Base-by-base conservation (phyloP, 31 red algal species). In the Odonthalia washingtoniensis region DNA sequence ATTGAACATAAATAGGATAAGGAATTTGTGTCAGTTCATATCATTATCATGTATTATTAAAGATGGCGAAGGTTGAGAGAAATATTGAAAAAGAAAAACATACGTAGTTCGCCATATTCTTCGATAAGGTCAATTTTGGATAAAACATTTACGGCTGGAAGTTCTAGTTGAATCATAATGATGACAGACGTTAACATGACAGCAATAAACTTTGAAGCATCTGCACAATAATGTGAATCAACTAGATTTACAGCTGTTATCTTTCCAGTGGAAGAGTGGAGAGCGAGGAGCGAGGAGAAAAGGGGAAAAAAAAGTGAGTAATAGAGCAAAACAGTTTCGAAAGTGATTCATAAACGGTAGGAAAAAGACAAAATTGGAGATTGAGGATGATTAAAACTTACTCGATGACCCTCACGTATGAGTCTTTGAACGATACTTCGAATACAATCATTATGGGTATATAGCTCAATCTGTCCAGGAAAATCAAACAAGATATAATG, bases 381-480 rank as follows among this genome's bases (percentile, higher is more conserved):
- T 2, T n/a, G 16, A 65, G 31, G 40, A 4, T 63, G 38, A 42
- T 14, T 31, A 9, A 30, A 72, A 85, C 91, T 0, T 75, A 93
- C 91, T 38, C 94, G 46, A 53, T 89, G 72, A 4, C 83, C 86
- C 18, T 66, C 74, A 32, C 31, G 62, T 5, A 87, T 68, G 60
- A 99, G 77, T 3, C 49, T 65, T 77, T 91, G 87, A 30, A 99
- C 77, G 5, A 99, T 73, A 40, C 72, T 60, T 28, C 89, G 80
- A 53, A 96, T 90, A 57, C 90, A 93, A 41, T 93, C 77, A 64
- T 95, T 92, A 78, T 96, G 94, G 12, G 92, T 91, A 40, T 90
- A 99, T 26, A 99, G 74, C 68, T 99, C 97, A 72, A 96, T 90
- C 72, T 99, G 97, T 42, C 97, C 97, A 2, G 97, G 97, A 77